Evolutionary conservation across 768 basidiomycete genomes (phyloP), one percentile per base, ranked within the genome.

Genomic region (Termitomyces sp.): DNA sequence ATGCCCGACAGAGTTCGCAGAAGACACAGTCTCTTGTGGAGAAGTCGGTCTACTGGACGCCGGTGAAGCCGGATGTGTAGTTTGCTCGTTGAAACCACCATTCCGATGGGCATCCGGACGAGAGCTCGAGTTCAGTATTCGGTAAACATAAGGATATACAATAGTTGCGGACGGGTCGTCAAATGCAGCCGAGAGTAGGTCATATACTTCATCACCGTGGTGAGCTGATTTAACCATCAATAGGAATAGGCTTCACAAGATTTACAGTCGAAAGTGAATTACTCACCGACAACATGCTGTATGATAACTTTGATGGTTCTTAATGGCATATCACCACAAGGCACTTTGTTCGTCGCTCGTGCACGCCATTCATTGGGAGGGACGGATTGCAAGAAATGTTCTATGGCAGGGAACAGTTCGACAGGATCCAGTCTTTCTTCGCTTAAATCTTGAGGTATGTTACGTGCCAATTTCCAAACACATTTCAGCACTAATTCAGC

Each of bases 271-370:
- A 56, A 56, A 38, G 45, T 28, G 28, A 20, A 24, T 18, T 18
- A 83, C 94, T 77, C 63, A 95, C 94, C 90, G 64, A 98, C 92
- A 56, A 98, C 84, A 69, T 96, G 94, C 73, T 98, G 97, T 36
- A 99, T 91, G 64, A 99, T 92, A 43, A 97, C 95, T 77, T 99
- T 99, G 71, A 98, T 92, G 2, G 97, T 98, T 60, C 97, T 80
- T 58, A 99, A 72, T 2, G 97, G 97, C 95, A 98, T 95, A 66
- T 99, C 97, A 26, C 94, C 95, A 67, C 95, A 90, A 3, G 97
- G 95, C 1, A 98, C 85, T 61, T 88, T 90, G 68, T 92, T 94
- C 0, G 87, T 88, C 10, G 93, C 92, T 61, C 97, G 80, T 13
- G 90, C 87, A 53, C 96, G 85, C 93, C 95, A 99, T 71, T 97